These are phyloP conservation scores for Colletotrichum sp. DNA, from an alignment of 2,329 filamentous ascomycete genomes.

Conservation along the genomic window DNA sequence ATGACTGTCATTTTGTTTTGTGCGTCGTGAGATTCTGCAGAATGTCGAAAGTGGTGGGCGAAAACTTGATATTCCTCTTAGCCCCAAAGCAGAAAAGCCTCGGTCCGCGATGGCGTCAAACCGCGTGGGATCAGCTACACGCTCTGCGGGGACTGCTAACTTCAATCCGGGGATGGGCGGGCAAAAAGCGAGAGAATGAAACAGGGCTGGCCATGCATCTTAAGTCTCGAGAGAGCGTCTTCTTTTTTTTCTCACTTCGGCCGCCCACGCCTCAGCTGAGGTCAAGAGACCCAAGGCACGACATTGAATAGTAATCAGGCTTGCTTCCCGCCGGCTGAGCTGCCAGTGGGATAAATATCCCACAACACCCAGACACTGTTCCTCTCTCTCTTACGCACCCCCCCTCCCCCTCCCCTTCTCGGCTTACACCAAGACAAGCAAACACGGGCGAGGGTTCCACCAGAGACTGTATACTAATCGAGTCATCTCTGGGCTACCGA, in stretches of 20 bases:
- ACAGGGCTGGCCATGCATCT: not conserved
- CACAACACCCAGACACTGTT: not conserved
- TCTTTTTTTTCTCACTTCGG: not conserved
- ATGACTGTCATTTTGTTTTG: constrained; percentile 29
- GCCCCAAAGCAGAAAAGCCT: not conserved
- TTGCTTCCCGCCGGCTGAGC: not conserved
- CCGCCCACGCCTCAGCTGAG: not conserved
- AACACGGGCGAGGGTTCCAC: not conserved
- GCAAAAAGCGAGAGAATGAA: not conserved
- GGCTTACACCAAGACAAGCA: not conserved
- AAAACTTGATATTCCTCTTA: not conserved
- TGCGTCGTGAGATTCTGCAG: not conserved
- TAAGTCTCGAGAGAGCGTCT: not conserved
- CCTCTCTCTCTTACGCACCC: not conserved
- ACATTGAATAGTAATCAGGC: not conserved
- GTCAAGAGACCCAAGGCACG: not conserved
- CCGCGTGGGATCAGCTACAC: not conserved
- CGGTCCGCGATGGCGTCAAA: not conserved
- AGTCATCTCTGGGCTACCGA: not conserved
- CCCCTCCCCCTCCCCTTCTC: not conserved
- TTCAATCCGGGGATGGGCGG: not conserved
- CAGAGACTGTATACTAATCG: not conserved
- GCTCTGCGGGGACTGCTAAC: not conserved
- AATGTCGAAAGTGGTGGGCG: not conserved
- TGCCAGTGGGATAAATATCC: not conserved